Conservation (phyloP, 2,329 filamentous ascomycete genomes). For the Phoma sp. region DNA sequence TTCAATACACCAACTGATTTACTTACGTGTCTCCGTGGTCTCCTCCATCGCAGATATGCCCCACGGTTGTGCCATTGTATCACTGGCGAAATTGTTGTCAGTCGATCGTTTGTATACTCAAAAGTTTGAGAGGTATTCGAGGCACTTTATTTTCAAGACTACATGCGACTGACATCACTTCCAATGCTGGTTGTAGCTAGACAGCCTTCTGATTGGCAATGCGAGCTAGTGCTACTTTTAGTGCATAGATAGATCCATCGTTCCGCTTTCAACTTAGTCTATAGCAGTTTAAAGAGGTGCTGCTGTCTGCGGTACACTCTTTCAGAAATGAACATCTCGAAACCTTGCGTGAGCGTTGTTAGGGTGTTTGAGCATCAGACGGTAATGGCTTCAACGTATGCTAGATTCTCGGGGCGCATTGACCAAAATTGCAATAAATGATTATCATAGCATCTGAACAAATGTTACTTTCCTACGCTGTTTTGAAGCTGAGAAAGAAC, state of each 20-base stretch:
- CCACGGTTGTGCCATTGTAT: slow-evolving; percentile 10
- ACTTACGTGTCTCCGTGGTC: slow-evolving; percentile 1
- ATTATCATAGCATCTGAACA: too few species aligned
- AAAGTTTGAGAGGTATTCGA: background rate
- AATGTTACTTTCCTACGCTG: too few species aligned
- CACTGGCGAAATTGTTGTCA: too few species aligned
- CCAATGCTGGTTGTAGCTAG: background rate
- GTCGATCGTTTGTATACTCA: background rate
- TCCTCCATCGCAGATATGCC: slow-evolving; percentile 9
- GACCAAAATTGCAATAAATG: too few species aligned
- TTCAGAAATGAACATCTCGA: too few species aligned
- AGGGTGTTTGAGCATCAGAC: too few species aligned
- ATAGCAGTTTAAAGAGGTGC: background rate
- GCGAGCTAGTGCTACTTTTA: slow-evolving; percentile 2
- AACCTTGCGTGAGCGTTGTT: background rate
- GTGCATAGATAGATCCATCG: background rate
- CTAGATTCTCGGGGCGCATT: too few species aligned
- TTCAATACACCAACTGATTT: too few species aligned
- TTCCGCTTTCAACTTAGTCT: background rate
- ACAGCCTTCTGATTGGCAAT: slow-evolving; percentile 2
- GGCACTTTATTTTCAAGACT: background rate
- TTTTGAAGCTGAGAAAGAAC: too few species aligned
- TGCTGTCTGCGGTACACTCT: too few species aligned
- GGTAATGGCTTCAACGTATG: too few species aligned
- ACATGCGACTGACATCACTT: slow-evolving; percentile 5